These are phyloP conservation scores for Funneliformis caledonium DNA, from an alignment of 371 early-diverging fungal species.

Conservation along the genomic window DNA sequence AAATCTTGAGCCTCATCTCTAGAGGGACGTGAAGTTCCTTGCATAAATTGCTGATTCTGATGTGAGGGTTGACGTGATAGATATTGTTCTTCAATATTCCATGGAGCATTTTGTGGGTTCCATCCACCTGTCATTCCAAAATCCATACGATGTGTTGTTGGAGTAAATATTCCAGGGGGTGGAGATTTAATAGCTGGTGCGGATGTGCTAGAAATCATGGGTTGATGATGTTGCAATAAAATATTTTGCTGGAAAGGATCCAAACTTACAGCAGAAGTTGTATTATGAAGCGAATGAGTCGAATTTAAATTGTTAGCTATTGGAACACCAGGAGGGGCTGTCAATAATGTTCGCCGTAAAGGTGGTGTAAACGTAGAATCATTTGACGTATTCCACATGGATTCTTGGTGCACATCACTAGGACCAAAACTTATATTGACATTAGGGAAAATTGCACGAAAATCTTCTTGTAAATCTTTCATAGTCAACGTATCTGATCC, in stretches of 20 bases:
- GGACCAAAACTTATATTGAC: conserved; percentile 70
- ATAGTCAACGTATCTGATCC: conserved; percentile 42
- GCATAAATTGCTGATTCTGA: conserved; percentile 41
- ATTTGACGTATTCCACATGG: conserved; percentile 48
- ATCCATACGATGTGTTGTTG: conserved; percentile 33
- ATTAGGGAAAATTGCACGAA: conserved; percentile 71
- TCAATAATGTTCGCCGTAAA: conserved; percentile 40
- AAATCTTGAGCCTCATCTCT: conserved; percentile 67
- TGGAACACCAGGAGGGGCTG: conserved; percentile 43
- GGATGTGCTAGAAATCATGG: neutral
- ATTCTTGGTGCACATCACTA: conserved; percentile 43
- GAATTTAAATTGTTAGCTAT: conserved; percentile 41
- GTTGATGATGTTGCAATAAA: conserved; percentile 43
- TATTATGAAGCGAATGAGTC: conserved; percentile 35
- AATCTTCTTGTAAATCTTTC: conserved; percentile 57
- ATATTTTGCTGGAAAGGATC: conserved; percentile 51
- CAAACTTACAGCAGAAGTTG: conserved; percentile 47
- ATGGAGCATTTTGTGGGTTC: conserved; percentile 22
- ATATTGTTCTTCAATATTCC: conserved; percentile 36
- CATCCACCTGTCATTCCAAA: conserved; percentile 17
- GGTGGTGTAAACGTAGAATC: conserved; percentile 41
- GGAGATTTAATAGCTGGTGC: conserved; percentile 28
- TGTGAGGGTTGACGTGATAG: conserved; percentile 47
- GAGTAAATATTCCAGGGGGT: conserved; percentile 38
- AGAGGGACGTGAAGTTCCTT: conserved; percentile 15